Percentiles rank a stretch among this genome's conserved stretches.
These are phyloP conservation scores for Pseudopithomyces maydicus DNA, from an alignment of 2,329 filamentous ascomycete genomes.

Conservation along the genomic window DNA sequence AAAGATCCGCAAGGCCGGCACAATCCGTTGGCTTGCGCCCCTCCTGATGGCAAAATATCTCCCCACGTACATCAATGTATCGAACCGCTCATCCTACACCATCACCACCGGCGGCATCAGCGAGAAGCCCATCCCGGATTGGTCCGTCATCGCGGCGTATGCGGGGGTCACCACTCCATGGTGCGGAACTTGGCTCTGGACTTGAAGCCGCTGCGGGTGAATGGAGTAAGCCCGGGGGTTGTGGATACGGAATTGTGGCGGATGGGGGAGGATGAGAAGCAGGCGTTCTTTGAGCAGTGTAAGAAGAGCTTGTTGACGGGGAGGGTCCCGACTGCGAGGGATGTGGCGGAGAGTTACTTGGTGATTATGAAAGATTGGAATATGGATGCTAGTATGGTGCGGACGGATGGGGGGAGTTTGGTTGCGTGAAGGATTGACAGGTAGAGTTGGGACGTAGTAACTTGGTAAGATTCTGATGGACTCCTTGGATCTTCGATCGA, in stretches of 20 bases:
- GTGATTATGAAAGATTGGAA: conserved; percentile 55
- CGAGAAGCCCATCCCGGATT: conserved; percentile 58
- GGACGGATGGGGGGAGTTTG: conserved; percentile 48
- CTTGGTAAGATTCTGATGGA: no score
- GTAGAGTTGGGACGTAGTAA: background rate
- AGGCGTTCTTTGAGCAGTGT: conserved; percentile 23
- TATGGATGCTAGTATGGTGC: conserved; percentile 51
- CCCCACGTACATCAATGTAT: conserved; percentile 49
- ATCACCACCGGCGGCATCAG: conserved; percentile 61
- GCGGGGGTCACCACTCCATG: conserved; percentile 60
- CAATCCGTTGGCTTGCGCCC: conserved; percentile 58
- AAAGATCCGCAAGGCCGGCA: conserved; percentile 49
- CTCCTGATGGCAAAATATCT: conserved; percentile 60
- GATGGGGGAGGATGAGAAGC: conserved; percentile 32
- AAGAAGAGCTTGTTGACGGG: conserved; percentile 32
- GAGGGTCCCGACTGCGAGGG: conserved; percentile 30
- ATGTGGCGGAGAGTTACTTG: conserved; percentile 53
- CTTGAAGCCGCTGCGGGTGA: conserved; percentile 67
- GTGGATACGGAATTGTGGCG: conserved; percentile 53
- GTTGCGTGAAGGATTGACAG: conserved; percentile 14
- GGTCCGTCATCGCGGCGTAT: conserved; percentile 56
- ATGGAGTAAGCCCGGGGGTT: conserved; percentile 63
- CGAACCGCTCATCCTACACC: conserved; percentile 56
- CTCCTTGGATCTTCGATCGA: no score
- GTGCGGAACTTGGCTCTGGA: conserved; percentile 65